Evolutionary conservation across 208 protist genomes (phyloP).

Genomic region (Trypanosoma platydactyli): DNA sequence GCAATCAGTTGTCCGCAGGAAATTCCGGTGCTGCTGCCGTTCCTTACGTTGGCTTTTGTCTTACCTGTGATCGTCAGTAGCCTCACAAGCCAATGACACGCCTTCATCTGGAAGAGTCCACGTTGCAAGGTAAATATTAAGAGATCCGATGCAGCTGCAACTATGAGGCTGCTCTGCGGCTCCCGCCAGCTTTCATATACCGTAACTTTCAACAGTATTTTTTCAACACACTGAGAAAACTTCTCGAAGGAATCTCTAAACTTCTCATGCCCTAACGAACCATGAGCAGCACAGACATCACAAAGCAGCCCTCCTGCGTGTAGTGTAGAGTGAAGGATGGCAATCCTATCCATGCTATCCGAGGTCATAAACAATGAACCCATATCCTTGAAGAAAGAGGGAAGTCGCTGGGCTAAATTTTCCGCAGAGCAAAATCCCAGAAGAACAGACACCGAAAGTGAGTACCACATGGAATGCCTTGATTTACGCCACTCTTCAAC

Average conservation of each 20-base stretch:
- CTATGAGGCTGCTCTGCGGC: not conserved
- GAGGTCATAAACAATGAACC: slow-evolving; percentile 10
- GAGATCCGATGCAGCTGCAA: slow-evolving; percentile 24
- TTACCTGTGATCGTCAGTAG: slow-evolving; percentile 16
- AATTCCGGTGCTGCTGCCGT: not conserved
- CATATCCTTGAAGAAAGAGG: slow-evolving; percentile 18
- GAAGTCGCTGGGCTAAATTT: slow-evolving; percentile 5
- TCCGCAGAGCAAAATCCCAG: slow-evolving; percentile 17
- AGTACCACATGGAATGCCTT: slow-evolving; percentile 24
- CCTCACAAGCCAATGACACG: slow-evolving; percentile 15
- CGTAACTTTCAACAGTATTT: slow-evolving; percentile 16
- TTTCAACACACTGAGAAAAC: slow-evolving; percentile 27
- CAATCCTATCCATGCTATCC: slow-evolving; percentile 23
- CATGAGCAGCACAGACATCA: slow-evolving; percentile 9
- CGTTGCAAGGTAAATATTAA: slow-evolving; percentile 29
- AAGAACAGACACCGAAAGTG: slow-evolving; percentile 14
- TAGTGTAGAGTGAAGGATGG: slow-evolving; percentile 27
- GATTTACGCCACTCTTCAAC: slow-evolving; percentile 23
- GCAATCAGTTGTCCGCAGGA: slow-evolving; percentile 29
- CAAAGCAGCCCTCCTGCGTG: slow-evolving; percentile 21
- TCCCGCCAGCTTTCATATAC: slow-evolving; percentile 12
- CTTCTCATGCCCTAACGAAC: not conserved
- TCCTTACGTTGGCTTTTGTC: slow-evolving; percentile 4
- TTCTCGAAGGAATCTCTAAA: slow-evolving; percentile 8
- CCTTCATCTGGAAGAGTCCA: slow-evolving; percentile 14